These are phyloP conservation scores for Casuarina equisetifolia DNA, from an alignment of 306 rosid genomes.

Conservation along the genomic window DNA sequence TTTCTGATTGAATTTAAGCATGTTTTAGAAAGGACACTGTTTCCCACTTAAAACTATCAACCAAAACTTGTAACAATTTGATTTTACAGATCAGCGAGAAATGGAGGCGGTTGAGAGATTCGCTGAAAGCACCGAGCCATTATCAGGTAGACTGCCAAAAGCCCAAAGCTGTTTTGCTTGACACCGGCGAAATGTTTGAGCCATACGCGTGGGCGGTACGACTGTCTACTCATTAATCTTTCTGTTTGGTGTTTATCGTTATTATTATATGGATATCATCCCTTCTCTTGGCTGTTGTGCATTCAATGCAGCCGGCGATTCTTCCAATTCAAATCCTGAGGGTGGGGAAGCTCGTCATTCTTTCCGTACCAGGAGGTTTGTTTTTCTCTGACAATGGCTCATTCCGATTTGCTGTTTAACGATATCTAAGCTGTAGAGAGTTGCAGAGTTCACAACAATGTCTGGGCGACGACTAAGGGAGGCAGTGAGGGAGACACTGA, in stretches of 20 bases:
- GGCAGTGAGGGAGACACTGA: slow-evolving; percentile 63
- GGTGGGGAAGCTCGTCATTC: slow-evolving; percentile 76
- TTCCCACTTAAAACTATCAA: too few species aligned
- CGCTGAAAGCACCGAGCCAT: slow-evolving; percentile 53
- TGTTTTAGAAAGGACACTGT: too few species aligned
- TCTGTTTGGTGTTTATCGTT: background rate
- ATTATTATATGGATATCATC: background rate
- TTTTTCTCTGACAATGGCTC: slow-evolving; percentile 18
- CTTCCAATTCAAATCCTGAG: slow-evolving; percentile 82
- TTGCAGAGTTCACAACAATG: slow-evolving; percentile 88
- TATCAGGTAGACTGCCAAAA: slow-evolving; percentile 71
- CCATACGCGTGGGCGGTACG: slow-evolving; percentile 93
- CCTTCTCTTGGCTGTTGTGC: background rate
- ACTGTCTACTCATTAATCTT: background rate
- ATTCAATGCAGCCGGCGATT: slow-evolving; percentile 71
- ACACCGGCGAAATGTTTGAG: slow-evolving; percentile 75
- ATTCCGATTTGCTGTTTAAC: background rate
- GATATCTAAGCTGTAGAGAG: slow-evolving; percentile 16
- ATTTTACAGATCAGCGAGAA: slow-evolving; percentile 51
- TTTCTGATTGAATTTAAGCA: too few species aligned
- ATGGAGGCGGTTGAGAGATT: slow-evolving; percentile 53
- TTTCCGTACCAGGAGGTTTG: slow-evolving; percentile 92
- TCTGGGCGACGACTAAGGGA: slow-evolving; percentile 77
- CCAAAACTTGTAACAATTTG: too few species aligned
- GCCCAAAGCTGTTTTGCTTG: slow-evolving; percentile 71